Evolutionary conservation across 345 rosid species (phyloP).

Genomic region (Eucalyptus fibrosa): DNA sequence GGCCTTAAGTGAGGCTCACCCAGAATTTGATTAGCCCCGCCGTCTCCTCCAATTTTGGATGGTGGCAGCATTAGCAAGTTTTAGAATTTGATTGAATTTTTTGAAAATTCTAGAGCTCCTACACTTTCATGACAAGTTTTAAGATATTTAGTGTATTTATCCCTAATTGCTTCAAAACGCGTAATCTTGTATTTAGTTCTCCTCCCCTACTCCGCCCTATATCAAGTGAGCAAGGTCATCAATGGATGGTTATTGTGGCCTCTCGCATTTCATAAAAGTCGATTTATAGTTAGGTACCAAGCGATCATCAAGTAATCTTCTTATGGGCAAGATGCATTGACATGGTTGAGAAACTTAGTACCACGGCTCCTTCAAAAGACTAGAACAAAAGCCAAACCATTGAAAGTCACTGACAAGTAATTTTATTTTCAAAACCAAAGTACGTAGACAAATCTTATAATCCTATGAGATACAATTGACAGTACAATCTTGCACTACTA

Average conservation of each 20-base stretch:
- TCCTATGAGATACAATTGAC: not conserved
- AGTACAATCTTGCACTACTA: not conserved
- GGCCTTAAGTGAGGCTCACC: no score
- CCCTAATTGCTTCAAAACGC: no score
- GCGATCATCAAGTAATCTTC: not conserved
- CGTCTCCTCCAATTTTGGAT: no score
- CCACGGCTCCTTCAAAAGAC: not conserved
- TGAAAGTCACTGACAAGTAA: not conserved
- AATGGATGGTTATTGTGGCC: not conserved
- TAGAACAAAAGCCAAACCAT: not conserved
- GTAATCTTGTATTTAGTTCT: no score
- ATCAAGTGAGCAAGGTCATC: no score
- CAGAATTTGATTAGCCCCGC: no score
- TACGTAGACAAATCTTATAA: not conserved
- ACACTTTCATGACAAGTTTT: fast-evolving
- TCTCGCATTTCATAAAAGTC: not conserved
- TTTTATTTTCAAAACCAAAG: not conserved
- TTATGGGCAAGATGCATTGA: not conserved
- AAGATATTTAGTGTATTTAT: no score
- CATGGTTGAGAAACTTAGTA: not conserved
- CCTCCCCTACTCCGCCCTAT: no score
- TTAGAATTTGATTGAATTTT: no score
- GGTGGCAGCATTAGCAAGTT: no score
- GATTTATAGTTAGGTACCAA: not conserved
- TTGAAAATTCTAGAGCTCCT: no score